These are phyloP conservation scores for Cetraspora pellucida DNA, from an alignment of 192 early-diverging fungal genomes.

Conservation along the genomic window DNA sequence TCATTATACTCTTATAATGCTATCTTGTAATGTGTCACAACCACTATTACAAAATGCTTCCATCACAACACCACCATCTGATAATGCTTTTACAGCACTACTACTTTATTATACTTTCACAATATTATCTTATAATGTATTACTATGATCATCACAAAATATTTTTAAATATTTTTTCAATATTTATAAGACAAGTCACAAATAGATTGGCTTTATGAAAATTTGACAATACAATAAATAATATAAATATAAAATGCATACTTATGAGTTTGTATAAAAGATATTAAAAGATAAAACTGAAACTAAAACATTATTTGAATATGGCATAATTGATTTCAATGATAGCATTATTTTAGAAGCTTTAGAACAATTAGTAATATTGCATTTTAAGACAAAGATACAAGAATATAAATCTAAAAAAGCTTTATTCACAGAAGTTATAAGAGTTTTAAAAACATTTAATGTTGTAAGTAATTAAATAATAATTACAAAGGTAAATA, in stretches of 20 bases:
- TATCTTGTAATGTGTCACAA: too few species aligned
- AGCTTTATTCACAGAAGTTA: slow-evolving; percentile 6
- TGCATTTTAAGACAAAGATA: slow-evolving; percentile 26
- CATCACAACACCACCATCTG: not conserved
- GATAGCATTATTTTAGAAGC: slow-evolving; percentile 23
- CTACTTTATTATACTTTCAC: not conserved
- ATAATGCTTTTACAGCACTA: slow-evolving; percentile 4
- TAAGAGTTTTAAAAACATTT: slow-evolving; percentile 22
- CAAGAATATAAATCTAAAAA: slow-evolving; percentile 28
- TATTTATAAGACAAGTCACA: slow-evolving; percentile 17
- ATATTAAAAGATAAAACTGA: slow-evolving; percentile 21
- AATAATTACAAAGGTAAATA: slow-evolving; percentile 24
- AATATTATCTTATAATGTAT: not conserved
- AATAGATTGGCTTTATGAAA: slow-evolving; percentile 31
- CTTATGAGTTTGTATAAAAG: slow-evolving; percentile 23
- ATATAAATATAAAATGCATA: slow-evolving; percentile 23
- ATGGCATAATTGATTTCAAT: slow-evolving; percentile 30
- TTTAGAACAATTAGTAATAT: slow-evolving; percentile 11
- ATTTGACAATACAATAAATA: slow-evolving; percentile 19
- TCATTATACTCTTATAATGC: too few species aligned
- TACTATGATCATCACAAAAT: not conserved
- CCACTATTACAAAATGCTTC: too few species aligned
- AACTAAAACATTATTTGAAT: slow-evolving; percentile 26
- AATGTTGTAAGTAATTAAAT: slow-evolving; percentile 34
- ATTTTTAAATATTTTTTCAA: slow-evolving; percentile 14